phyloP scores from a whole-genome alignment of 257 asterid species.

The Galeopsis tetrahit region DNA sequence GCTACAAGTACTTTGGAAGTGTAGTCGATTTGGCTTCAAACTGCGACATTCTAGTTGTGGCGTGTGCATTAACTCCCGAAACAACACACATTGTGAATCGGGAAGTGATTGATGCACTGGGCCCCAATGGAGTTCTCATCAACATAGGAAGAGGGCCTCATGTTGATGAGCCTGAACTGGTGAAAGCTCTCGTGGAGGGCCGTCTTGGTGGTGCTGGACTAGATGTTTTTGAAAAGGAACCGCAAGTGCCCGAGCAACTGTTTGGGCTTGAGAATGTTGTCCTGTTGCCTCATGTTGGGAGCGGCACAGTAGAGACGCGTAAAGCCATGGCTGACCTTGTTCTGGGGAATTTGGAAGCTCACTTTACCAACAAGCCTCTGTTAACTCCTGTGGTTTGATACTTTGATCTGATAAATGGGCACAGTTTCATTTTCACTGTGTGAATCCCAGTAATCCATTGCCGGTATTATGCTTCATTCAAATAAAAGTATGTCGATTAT shows the following conservation, averaged over 20 bases:
- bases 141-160: slow-evolving; percentile 87
- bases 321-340: slow-evolving; percentile 82
- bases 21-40: slow-evolving; percentile 70
- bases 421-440: not conserved
- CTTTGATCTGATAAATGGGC: not conserved
- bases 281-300: slow-evolving; percentile 78
- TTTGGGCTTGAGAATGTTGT: slow-evolving; percentile 70
- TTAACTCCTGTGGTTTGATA: slow-evolving; percentile 66
- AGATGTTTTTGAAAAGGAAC: slow-evolving; percentile 84
- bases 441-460: slow-evolving; percentile 3
- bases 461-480: slow-evolving; percentile 15
- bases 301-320: slow-evolving; percentile 69
- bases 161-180: slow-evolving; percentile 79
- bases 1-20: slow-evolving; percentile 54
- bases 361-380: slow-evolving; percentile 61
- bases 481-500: not conserved
- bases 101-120: slow-evolving; percentile 71
- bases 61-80: slow-evolving; percentile 73
- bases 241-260: slow-evolving; percentile 66
- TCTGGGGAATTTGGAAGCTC: slow-evolving; percentile 74
- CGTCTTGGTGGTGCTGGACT: slow-evolving; percentile 92
- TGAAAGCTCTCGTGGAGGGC: slow-evolving; percentile 81
- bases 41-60: slow-evolving; percentile 74
- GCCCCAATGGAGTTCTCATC: slow-evolving; percentile 75
- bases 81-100: slow-evolving; percentile 72